Evolutionary conservation across 83 land plant species (phyloP).

Genomic region (Larix sibirica): DNA sequence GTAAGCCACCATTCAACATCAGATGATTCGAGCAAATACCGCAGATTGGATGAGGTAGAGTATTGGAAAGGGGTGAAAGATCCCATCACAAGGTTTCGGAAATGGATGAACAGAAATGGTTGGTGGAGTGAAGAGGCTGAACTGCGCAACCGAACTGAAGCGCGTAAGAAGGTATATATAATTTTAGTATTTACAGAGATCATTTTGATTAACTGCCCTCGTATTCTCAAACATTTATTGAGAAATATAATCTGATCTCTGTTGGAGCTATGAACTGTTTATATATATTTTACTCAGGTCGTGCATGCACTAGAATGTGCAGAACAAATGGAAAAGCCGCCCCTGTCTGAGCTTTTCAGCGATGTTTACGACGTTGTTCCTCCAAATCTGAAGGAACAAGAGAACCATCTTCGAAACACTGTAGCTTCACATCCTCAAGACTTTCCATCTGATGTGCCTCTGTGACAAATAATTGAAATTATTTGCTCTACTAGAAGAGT

Average conservation of each 20-base stretch:
- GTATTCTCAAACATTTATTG: neutral
- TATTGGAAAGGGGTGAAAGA: conserved; percentile 39
- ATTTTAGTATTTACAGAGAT: neutral
- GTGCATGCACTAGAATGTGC: conserved; percentile 31
- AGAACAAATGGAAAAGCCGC: conserved; percentile 33
- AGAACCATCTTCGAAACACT: conserved; percentile 16
- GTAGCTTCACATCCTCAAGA: conserved; percentile 22
- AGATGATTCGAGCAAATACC: conserved; percentile 49
- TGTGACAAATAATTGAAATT: too few relatives aligned
- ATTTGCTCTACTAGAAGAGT: too few relatives aligned
- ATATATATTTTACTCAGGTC: conserved; percentile 23
- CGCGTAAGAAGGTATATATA: neutral
- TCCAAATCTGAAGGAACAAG: conserved; percentile 38
- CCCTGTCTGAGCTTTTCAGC: conserved; percentile 27
- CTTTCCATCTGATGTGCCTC: conserved; percentile 34
- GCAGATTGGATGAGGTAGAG: conserved; percentile 37
- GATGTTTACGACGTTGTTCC: conserved; percentile 48
- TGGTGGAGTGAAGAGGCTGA: conserved; percentile 39
- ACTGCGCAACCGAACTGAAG: conserved; percentile 16
- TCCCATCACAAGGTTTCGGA: conserved; percentile 38
- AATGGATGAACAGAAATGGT: conserved; percentile 33
- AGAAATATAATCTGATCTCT: neutral
- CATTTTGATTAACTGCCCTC: neutral
- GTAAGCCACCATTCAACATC: conserved; percentile 59
- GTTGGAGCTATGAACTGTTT: neutral